A percentile compares a stretch with the other conserved stretches of the same genome.
Conservation (phyloP, 805 yeast genomes). For the Isabelozyma rhagii region DNA sequence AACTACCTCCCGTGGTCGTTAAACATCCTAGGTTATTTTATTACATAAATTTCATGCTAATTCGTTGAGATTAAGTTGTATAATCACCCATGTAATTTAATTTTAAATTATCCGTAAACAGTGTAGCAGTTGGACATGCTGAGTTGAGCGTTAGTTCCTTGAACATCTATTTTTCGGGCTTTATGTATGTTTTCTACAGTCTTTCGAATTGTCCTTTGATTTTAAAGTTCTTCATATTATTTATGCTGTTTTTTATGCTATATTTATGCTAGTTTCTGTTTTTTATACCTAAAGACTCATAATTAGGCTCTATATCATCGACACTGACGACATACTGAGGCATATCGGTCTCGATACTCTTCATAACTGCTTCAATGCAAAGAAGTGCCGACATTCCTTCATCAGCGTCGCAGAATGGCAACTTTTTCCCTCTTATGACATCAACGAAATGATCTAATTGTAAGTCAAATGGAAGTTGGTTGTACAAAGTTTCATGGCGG, state of each 20-base stretch:
- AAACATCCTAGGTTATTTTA: slow-evolving; percentile 11
- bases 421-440: slow-evolving; percentile 24
- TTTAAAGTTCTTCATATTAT: neutral
- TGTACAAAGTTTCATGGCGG: slow-evolving; percentile 7
- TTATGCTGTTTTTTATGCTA: neutral
- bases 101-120: neutral
- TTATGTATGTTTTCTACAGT: neutral
- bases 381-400: slow-evolving; percentile 37
- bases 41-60: neutral
- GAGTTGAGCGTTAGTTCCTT: too few species aligned
- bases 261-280: too few species aligned
- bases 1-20: slow-evolving; percentile 96
- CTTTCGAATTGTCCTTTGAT: neutral
- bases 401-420: slow-evolving; percentile 30
- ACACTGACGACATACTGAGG: slow-evolving; percentile 27
- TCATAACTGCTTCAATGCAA: slow-evolving; percentile 33
- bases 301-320: slow-evolving; percentile 18
- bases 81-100: neutral
- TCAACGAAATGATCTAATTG: slow-evolving; percentile 38
- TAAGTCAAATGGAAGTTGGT: slow-evolving; percentile 30
- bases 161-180: neutral
- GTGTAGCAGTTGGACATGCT: neutral
- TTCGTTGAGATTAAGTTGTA: neutral
- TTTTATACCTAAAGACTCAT: slow-evolving; percentile 10
- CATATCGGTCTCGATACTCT: slow-evolving; percentile 30